A percentile compares a stretch with the other conserved stretches of the same genome.
Conservation (phyloP, 2,329 filamentous ascomycete genomes). For the Beauveria brongniartii region DNA sequence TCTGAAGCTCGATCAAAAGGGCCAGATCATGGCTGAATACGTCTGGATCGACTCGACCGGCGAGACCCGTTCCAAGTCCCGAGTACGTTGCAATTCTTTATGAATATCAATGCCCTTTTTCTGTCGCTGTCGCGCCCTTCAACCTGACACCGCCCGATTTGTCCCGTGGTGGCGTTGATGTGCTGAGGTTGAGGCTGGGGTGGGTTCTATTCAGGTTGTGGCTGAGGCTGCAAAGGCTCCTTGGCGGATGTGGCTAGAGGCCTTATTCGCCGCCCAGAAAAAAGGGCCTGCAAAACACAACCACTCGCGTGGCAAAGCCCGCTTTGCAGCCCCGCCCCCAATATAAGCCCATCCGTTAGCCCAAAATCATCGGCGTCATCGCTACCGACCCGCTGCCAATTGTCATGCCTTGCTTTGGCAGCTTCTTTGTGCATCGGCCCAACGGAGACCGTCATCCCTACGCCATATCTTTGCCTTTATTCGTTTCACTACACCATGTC, state of each 20-base stretch:
- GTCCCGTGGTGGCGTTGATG: no score
- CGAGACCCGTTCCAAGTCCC: constrained; percentile 87
- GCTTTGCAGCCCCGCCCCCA: background rate
- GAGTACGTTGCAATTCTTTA: constrained; percentile 55
- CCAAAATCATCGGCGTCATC: background rate
- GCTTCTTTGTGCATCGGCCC: background rate
- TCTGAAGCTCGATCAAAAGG: constrained; percentile 82
- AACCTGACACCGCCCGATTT: no score
- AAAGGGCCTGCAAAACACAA: no score
- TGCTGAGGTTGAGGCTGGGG: no score
- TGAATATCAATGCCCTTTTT: no score
- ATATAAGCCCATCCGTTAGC: background rate
- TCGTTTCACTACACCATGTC: background rate
- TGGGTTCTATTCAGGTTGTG: no score
- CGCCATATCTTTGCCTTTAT: background rate
- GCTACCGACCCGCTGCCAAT: background rate
- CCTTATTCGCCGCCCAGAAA: no score
- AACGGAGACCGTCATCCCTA: background rate
- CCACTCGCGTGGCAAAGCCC: no score
- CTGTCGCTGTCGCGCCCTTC: no score
- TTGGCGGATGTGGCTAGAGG: no score
- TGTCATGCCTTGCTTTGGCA: background rate
- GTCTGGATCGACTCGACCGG: constrained; percentile 87
- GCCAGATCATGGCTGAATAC: constrained; percentile 86
- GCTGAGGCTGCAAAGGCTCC: no score